Percentiles rank a stretch among this genome's conserved stretches.
Evolutionary conservation across 306 rosid genomes (phyloP).

Genomic region (Vachellia collinsii): DNA sequence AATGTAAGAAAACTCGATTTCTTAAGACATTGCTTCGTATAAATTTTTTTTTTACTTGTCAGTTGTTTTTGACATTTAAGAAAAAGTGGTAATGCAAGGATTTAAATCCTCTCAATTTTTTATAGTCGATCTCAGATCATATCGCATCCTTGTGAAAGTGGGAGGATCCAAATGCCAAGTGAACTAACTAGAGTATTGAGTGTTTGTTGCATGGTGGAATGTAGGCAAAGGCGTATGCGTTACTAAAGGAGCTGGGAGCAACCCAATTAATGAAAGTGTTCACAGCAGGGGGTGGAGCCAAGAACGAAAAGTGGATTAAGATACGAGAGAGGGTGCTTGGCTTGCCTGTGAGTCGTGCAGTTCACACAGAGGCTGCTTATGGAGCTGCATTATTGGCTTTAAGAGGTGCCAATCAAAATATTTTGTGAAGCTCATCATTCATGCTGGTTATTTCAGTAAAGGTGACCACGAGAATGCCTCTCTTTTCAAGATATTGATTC

Average conservation of each 20-base stretch:
- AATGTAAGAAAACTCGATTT: neutral
- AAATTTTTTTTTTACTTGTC: neutral
- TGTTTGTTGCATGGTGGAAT: conserved; percentile 25
- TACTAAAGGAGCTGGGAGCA: conserved; percentile 79
- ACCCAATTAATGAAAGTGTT: conserved; percentile 72
- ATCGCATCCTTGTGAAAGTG: neutral
- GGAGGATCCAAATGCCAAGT: neutral
- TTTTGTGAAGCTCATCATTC: conserved; percentile 13
- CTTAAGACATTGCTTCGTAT: neutral
- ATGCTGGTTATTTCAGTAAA: neutral
- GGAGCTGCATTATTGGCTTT: conserved; percentile 91
- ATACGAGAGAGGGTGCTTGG: conserved; percentile 85
- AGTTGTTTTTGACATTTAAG: too few species aligned
- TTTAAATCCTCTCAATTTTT: neutral
- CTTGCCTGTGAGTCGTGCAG: conserved; percentile 70
- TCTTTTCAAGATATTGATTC: neutral
- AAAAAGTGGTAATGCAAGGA: too few species aligned
- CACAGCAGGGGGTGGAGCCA: conserved; percentile 87
- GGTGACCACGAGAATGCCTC: neutral
- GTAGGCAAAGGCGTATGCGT: conserved; percentile 74
- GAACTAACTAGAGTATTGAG: conserved; percentile 3
- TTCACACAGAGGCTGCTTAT: conserved; percentile 83
- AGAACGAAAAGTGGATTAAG: conserved; percentile 78
- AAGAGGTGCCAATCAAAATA: conserved; percentile 54
- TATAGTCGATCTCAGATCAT: neutral